Evolutionary conservation across 2,329 filamentous ascomycete species (phyloP).

Genomic region (Pseudopithomyces chartarum): DNA sequence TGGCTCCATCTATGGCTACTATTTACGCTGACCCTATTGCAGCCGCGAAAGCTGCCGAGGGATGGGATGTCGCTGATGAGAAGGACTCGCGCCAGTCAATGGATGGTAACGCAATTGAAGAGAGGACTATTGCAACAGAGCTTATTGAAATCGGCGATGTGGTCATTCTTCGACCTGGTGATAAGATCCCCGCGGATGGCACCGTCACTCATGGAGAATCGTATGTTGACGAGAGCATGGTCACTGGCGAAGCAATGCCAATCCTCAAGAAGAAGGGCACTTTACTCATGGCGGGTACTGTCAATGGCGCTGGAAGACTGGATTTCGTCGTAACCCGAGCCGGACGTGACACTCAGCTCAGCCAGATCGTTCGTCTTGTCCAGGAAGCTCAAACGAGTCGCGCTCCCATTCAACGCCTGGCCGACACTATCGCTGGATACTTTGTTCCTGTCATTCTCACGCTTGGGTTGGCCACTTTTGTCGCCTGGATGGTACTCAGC

Average conservation of each 20-base stretch:
- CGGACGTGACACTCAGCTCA: constrained; percentile 93
- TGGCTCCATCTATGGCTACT: constrained; percentile 94
- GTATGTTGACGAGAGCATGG: constrained; percentile 97
- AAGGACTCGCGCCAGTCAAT: constrained; percentile 51
- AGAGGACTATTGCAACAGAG: constrained; percentile 88
- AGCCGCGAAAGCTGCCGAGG: constrained; percentile 85
- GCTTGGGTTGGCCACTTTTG: constrained; percentile 83
- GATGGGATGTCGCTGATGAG: constrained; percentile 63
- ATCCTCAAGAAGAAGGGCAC: constrained; percentile 85
- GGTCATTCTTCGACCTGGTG: constrained; percentile 88
- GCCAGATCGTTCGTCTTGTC: constrained; percentile 97
- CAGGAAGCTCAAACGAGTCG: constrained; percentile 95
- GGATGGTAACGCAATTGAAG: constrained; percentile 71
- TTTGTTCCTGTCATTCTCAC: constrained; percentile 90
- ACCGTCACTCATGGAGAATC: constrained; percentile 85
- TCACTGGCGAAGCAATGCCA: constrained; percentile 95
- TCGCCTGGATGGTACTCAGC: constrained; percentile 92
- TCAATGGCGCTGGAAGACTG: constrained; percentile 89
- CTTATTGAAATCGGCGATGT: constrained; percentile 93
- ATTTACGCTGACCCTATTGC: constrained; percentile 96
- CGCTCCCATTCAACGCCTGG: constrained; percentile 91
- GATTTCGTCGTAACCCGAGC: constrained; percentile 93
- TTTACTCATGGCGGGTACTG: constrained; percentile 86
- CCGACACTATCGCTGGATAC: constrained; percentile 88
- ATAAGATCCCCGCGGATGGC: constrained; percentile 96